These are phyloP conservation scores for Nemania sp. DNA, from an alignment of 2,329 filamentous ascomycete genomes.

Conservation along the genomic window DNA sequence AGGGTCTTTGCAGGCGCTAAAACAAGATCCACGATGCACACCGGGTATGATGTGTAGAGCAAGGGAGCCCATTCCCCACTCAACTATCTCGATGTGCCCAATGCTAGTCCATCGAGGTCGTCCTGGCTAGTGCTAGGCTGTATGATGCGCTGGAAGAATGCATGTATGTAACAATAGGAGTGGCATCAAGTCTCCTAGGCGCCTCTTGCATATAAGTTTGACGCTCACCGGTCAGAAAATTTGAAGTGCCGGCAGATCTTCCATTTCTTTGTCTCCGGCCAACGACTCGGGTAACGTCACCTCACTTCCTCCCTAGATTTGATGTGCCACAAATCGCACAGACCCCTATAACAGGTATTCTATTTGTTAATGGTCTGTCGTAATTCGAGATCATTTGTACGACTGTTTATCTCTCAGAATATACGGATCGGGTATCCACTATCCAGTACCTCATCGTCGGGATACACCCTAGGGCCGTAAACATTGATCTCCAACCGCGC, in stretches of 20 bases:
- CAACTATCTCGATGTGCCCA: slow-evolving; percentile 8
- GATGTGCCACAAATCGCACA: slow-evolving; percentile 3
- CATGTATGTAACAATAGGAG: slow-evolving; percentile 13
- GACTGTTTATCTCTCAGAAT: background rate
- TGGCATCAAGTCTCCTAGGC: slow-evolving; percentile 8
- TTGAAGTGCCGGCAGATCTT: slow-evolving; percentile 14
- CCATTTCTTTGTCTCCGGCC: slow-evolving; percentile 4
- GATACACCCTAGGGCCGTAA: background rate
- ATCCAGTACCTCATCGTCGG: background rate
- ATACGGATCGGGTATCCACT: background rate
- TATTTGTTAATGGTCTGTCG: no score
- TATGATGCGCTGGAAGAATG: slow-evolving; percentile 7
- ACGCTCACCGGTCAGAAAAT: slow-evolving; percentile 19
- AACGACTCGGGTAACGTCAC: slow-evolving; percentile 3
- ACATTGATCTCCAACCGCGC: background rate
- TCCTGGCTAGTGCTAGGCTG: slow-evolving; percentile 21
- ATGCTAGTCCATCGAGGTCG: slow-evolving; percentile 7
- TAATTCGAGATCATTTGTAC: no score
- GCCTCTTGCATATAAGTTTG: slow-evolving; percentile 17
- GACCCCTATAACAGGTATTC: no score
- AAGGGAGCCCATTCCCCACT: slow-evolving; percentile 18
- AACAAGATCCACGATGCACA: slow-evolving; percentile 19
- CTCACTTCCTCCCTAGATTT: background rate
- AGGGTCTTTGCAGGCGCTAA: slow-evolving; percentile 9
- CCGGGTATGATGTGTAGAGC: slow-evolving; percentile 1